Conservation (phyloP, 1,284 basidiomycete species). For the Moniliophthora roreri region DNA sequence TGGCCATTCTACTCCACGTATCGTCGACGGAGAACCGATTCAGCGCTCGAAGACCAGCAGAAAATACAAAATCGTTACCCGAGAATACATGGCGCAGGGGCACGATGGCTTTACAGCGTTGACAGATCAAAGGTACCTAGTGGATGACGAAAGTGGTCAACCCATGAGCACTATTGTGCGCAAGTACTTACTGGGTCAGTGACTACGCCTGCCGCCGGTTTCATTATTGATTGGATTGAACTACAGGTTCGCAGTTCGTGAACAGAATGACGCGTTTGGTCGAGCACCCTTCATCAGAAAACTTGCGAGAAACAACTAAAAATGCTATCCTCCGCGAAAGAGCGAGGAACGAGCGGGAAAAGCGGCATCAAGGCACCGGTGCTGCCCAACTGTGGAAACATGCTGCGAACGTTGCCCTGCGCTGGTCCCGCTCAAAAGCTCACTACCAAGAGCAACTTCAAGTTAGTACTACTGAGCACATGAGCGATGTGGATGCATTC, state of each 20-base stretch:
- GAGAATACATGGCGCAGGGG: slow-evolving; percentile 76
- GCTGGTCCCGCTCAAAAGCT: slow-evolving; percentile 44
- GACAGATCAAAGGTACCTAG: slow-evolving; percentile 64
- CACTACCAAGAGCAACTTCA: slow-evolving; percentile 64
- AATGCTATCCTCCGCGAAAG: slow-evolving; percentile 43
- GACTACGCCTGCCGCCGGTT: background rate
- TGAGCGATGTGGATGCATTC: slow-evolving; percentile 74
- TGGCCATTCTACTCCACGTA: slow-evolving; percentile 37
- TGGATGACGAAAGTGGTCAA: slow-evolving; percentile 86
- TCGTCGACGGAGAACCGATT: slow-evolving; percentile 53
- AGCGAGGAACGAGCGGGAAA: slow-evolving; percentile 29
- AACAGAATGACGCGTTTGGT: slow-evolving; percentile 52
- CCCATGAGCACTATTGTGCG: slow-evolving; percentile 82
- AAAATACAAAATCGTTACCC: slow-evolving; percentile 75
- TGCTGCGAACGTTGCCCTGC: slow-evolving; percentile 42
- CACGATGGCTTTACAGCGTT: slow-evolving; percentile 83
- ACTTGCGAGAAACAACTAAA: slow-evolving; percentile 42
- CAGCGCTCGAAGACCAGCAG: slow-evolving; percentile 52
- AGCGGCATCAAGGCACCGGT: slow-evolving; percentile 22
- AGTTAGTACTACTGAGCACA: slow-evolving; percentile 69
- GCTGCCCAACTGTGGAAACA: slow-evolving; percentile 49
- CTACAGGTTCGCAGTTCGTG: slow-evolving; percentile 64
- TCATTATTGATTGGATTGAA: background rate
- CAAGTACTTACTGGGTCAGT: slow-evolving; percentile 81
- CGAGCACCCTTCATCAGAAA: slow-evolving; percentile 25